A percentile compares a stretch with the other conserved stretches of the same genome.
Evolutionary conservation across 23 red algal genomes (phyloP).

Genomic region (Gracilaria gracilis): DNA sequence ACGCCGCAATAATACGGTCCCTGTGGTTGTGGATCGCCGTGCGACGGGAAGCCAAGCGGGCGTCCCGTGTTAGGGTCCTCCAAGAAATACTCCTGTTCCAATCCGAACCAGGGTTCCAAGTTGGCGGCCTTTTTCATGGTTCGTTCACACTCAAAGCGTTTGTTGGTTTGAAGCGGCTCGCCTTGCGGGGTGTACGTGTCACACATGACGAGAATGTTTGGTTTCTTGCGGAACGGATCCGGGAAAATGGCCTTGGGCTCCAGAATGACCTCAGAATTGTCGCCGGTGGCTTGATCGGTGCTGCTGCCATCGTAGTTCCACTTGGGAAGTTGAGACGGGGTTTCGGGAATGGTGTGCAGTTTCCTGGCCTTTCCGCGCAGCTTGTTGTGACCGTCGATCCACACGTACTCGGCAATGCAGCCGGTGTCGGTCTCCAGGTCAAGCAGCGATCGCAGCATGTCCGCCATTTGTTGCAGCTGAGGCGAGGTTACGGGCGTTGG

Average conservation of each 20-base stretch:
- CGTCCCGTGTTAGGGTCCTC: slow-evolving; percentile 74
- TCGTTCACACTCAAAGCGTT: slow-evolving; percentile 71
- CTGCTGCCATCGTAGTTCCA: slow-evolving; percentile 99
- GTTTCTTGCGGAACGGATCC: slow-evolving; percentile 93
- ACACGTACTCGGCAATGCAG: slow-evolving; percentile 95
- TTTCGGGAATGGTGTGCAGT: slow-evolving; percentile 40
- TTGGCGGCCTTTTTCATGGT: slow-evolving; percentile 73
- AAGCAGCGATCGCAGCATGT: slow-evolving; percentile 50
- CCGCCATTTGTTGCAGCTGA: background rate
- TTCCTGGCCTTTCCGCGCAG: slow-evolving; percentile 83
- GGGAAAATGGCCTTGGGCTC: slow-evolving; percentile 89
- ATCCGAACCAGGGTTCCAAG: slow-evolving; percentile 94
- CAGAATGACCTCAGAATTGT: slow-evolving; percentile 94
- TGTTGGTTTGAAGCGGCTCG: slow-evolving; percentile 88
- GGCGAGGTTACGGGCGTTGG: background rate
- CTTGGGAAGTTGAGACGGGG: slow-evolving; percentile 68
- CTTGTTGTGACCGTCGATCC: slow-evolving; percentile 88
- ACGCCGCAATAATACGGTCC: slow-evolving; percentile 95
- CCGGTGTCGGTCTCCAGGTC: slow-evolving; percentile 49
- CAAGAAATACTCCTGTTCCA: slow-evolving; percentile 99
- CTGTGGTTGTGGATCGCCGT: slow-evolving; percentile 89
- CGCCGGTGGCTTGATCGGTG: slow-evolving; percentile 91
- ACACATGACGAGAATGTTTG: slow-evolving; percentile 97
- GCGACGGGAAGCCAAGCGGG: slow-evolving; percentile 88
- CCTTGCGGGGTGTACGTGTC: slow-evolving; percentile 95